Evolutionary conservation across 1,284 basidiomycete genomes (phyloP).

Genomic region (Volvariella volvacea): DNA sequence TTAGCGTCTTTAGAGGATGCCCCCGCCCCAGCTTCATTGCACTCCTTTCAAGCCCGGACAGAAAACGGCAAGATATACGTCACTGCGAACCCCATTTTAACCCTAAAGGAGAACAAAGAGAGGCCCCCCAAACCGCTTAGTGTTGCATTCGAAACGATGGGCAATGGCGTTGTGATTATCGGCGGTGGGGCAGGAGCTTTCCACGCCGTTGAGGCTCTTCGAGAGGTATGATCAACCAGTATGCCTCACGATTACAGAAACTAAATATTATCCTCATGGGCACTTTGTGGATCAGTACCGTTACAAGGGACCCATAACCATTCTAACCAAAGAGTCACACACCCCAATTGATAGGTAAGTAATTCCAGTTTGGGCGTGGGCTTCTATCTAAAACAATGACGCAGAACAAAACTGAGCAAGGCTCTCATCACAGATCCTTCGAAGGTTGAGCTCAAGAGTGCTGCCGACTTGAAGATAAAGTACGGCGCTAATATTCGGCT

Average conservation of each 20-base stretch:
- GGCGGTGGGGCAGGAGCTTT: constrained; percentile 84
- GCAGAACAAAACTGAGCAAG: constrained; percentile 87
- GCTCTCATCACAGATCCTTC: constrained; percentile 72
- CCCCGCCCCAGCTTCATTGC: constrained; percentile 81
- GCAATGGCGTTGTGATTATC: constrained; percentile 75
- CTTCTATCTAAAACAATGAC: constrained; percentile 4
- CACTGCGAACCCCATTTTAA: constrained; percentile 63
- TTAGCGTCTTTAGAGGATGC: constrained; percentile 66
- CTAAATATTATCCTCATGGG: background rate
- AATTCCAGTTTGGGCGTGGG: background rate
- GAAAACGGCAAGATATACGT: constrained; percentile 78
- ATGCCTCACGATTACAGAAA: background rate
- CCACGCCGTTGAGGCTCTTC: constrained; percentile 76
- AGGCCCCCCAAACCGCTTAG: constrained; percentile 50
- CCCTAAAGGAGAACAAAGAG: constrained; percentile 64
- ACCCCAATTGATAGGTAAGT: constrained; percentile 80
- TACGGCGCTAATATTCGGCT: constrained; percentile 74
- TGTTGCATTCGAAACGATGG: constrained; percentile 29
- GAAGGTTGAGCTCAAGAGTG: constrained; percentile 72
- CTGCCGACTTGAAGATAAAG: constrained; percentile 74
- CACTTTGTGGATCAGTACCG: constrained; percentile 47
- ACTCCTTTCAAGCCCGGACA: constrained; percentile 72
- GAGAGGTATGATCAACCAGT: constrained; percentile 51
- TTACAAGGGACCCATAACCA: constrained; percentile 71
- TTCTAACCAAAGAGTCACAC: constrained; percentile 76